Evolutionary conservation across 345 rosid species (phyloP).

Genomic region (Combretum micranthum): DNA sequence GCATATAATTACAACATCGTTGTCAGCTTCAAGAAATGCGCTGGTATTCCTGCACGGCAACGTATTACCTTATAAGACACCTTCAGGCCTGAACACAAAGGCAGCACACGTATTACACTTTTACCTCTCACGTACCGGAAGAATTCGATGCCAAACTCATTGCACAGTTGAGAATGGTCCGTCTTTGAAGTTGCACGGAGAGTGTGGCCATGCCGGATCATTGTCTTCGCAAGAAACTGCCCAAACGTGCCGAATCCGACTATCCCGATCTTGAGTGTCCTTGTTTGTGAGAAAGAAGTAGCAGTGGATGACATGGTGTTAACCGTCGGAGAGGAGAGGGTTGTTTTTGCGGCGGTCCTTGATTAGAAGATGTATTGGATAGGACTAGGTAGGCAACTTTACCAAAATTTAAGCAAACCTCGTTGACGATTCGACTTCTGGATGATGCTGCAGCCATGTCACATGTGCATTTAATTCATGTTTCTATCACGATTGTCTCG

Average conservation of each 20-base stretch:
- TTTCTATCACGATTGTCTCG: too few species aligned
- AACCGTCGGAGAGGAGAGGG: neutral
- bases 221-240: constrained; percentile 45
- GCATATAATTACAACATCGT: constrained; percentile 43
- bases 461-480: too few species aligned
- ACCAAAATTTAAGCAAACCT: too few species aligned
- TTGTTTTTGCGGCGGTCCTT: too few species aligned
- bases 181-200: constrained; percentile 40
- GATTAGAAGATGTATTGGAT: too few species aligned
- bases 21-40: constrained; percentile 30
- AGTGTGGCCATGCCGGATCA: constrained; percentile 44
- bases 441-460: too few species aligned
- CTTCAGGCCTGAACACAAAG: neutral
- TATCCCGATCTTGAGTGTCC: constrained; percentile 32
- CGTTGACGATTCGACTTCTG: too few species aligned
- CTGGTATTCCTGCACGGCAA: constrained; percentile 20
- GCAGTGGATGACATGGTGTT: constrained; percentile 15
- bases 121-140: constrained; percentile 22
- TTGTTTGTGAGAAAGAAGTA: constrained; percentile 9
- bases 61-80: neutral
- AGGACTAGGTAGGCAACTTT: too few species aligned
- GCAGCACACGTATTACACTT: neutral
- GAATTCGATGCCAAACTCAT: constrained; percentile 26
- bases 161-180: constrained; percentile 32
- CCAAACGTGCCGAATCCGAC: constrained; percentile 54